Base-by-base conservation (phyloP, 2,329 filamentous ascomycete species). In the Arthrobotrys sphaeroides region DNA sequence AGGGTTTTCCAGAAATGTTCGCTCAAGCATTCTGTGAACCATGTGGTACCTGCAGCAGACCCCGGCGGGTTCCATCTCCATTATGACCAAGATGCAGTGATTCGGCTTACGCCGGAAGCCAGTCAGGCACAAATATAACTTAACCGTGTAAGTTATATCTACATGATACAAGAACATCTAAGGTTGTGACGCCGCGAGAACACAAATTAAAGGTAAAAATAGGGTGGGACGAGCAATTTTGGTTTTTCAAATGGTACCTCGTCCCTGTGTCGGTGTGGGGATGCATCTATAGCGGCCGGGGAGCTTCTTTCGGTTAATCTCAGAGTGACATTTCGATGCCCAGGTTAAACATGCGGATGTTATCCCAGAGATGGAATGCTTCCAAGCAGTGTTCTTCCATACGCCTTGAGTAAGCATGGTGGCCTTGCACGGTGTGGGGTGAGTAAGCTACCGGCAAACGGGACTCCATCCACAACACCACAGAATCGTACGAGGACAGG, bases 161-260 rank as follows among this genome's bases (percentile, higher is more conserved):
- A 66, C 45, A 57, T 68, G 69, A 62, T 74, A 68, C 61, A 49
- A 38, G 36, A 68, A 62, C 55, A 72, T 47, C 26, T 61, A 36
- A 65, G n/a, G 45, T 64, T 67, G 53, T 47, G 22, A 40, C 43
- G 47, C 67, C n/a, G 36, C 40, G 16, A 60, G 31, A 75, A 75
- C 36, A 64, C 62, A 75, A 75, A 75, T 75, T 59, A 38, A 47
- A 13, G 24, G 55, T 67, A 74, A 68, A 68, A 74, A 74, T 68
- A 75, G 47, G 53, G 42, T 5, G 59, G 67, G 47, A 47, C n/a
- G 38, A 45, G 26, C 40, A 22, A 33, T 40, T 74, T 62, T 45
- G 31, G 42, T n/a, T n/a, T 59, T 61, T 51, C n/a, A 26, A 20
- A 36, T 33, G 45, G 47, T 33, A 55, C 49, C 43, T 65, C 28